Evolutionary conservation across 2,329 filamentous ascomycete genomes (phyloP).

Genomic region (Lojkania enalia): DNA sequence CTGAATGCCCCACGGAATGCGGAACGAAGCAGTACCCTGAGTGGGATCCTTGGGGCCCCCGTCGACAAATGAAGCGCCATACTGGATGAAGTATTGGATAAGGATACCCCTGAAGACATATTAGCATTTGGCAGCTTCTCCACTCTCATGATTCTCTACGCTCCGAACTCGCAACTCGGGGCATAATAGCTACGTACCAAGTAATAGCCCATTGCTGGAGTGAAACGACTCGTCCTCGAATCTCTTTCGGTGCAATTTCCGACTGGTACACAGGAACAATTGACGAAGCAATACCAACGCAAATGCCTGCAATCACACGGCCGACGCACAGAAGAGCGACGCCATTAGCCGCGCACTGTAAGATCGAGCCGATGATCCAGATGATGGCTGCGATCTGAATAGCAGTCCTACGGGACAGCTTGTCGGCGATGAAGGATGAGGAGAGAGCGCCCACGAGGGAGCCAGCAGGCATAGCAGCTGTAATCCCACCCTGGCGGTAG

Average conservation of each 20-base stretch:
- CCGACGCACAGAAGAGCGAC: slow-evolving; percentile 49
- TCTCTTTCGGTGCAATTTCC: slow-evolving; percentile 65
- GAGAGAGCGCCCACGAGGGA: slow-evolving; percentile 52
- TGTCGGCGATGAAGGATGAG: slow-evolving; percentile 53
- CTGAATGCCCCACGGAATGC: slow-evolving; percentile 50
- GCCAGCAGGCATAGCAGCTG: slow-evolving; percentile 55
- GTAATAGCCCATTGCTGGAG: slow-evolving; percentile 73
- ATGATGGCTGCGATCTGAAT: slow-evolving; percentile 50
- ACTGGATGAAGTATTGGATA: slow-evolving; percentile 69
- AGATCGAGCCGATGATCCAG: slow-evolving; percentile 52
- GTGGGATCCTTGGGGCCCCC: slow-evolving; percentile 45
- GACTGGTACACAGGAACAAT: slow-evolving; percentile 94
- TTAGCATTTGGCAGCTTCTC: slow-evolving; percentile 32
- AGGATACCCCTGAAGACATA: slow-evolving; percentile 57
- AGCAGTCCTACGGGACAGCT: slow-evolving; percentile 48
- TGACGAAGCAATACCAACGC: slow-evolving; percentile 85
- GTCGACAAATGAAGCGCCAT: slow-evolving; percentile 61
- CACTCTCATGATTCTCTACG: not conserved
- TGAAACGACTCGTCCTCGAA: slow-evolving; percentile 62
- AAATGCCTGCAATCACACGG: slow-evolving; percentile 80
- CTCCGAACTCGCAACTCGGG: slow-evolving; percentile 27
- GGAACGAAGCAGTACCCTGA: slow-evolving; percentile 50
- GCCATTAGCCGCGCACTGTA: slow-evolving; percentile 45
- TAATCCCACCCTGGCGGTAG: slow-evolving; percentile 49
- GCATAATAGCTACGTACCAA: slow-evolving; percentile 55